Evolutionary conservation across 768 basidiomycete genomes (phyloP).

Genomic region (Mycena maculata): DNA sequence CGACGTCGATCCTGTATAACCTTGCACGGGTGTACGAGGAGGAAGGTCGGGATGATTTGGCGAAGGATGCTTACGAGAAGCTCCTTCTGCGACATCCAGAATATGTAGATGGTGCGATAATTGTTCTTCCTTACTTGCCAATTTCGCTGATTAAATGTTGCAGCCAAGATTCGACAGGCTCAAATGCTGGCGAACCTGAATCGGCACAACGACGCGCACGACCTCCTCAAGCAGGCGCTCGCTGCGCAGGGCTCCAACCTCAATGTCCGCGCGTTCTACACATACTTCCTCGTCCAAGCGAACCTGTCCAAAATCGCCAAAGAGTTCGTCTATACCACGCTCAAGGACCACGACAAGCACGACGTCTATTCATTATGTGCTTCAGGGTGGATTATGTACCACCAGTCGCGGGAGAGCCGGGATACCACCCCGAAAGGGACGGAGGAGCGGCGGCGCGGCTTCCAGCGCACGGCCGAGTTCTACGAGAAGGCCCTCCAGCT

Average conservation of each 20-base stretch:
- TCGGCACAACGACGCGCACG: constrained; percentile 85
- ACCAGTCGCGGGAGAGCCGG: constrained; percentile 86
- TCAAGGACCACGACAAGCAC: constrained; percentile 87
- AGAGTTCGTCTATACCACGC: constrained; percentile 89
- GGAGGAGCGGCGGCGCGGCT: constrained; percentile 82
- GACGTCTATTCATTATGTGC: constrained; percentile 95
- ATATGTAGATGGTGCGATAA: constrained; percentile 89
- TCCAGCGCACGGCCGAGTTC: constrained; percentile 87
- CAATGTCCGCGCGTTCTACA: constrained; percentile 93
- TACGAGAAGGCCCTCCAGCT: constrained; percentile 91
- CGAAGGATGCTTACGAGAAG: constrained; percentile 89
- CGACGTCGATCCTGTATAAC: constrained; percentile 91
- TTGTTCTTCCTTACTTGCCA: neutral
- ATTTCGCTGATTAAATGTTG: constrained; percentile 8
- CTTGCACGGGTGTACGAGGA: constrained; percentile 94
- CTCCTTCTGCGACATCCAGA: constrained; percentile 92
- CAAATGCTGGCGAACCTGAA: constrained; percentile 79
- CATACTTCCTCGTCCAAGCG: constrained; percentile 89
- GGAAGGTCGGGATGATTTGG: constrained; percentile 74
- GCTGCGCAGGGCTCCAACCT: constrained; percentile 80
- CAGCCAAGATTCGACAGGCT: constrained; percentile 94
- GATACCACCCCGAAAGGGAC: constrained; percentile 67
- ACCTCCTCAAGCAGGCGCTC: constrained; percentile 89
- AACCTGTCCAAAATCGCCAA: constrained; percentile 78
- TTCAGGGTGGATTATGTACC: constrained; percentile 86